Percentiles rank a stretch among this genome's conserved stretches.
Evolutionary conservation across 2,329 filamentous ascomycete genomes (phyloP).

Genomic region (Ophiosphaerella herpotricha): DNA sequence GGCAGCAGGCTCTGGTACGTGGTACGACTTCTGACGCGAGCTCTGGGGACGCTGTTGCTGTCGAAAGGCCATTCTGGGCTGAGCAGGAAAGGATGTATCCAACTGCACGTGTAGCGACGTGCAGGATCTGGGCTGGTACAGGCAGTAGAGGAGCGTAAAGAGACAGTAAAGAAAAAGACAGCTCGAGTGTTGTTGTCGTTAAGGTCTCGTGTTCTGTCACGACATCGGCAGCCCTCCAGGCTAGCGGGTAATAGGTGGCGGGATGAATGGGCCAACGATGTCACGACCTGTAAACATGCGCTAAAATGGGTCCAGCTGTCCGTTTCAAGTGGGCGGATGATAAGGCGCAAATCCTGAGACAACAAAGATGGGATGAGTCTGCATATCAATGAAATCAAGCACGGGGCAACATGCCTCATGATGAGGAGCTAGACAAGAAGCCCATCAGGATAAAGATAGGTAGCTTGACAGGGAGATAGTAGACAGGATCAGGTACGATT

Average conservation of each 20-base stretch:
- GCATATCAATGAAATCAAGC: not conserved
- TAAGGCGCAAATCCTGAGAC: conserved; percentile 20
- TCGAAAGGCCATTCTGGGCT: conserved; percentile 42
- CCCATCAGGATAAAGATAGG: too few species aligned
- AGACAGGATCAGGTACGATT: too few species aligned
- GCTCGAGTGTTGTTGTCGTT: conserved; percentile 14
- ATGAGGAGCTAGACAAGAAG: too few species aligned
- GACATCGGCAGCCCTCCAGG: conserved; percentile 7
- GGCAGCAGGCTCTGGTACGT: conserved; percentile 29
- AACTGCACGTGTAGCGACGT: too few species aligned
- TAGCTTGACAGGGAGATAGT: too few species aligned
- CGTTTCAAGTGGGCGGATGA: conserved; percentile 21
- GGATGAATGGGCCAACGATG: conserved; percentile 29
- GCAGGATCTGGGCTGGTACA: too few species aligned
- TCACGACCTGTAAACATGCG: conserved; percentile 15
- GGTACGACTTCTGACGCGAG: conserved; percentile 42
- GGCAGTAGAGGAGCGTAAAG: too few species aligned
- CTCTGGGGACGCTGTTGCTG: conserved; percentile 45
- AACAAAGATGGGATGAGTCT: conserved; percentile 12
- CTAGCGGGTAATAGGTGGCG: not conserved
- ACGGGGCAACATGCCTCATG: too few species aligned
- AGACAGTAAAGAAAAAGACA: not conserved
- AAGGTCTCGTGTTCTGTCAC: conserved; percentile 26
- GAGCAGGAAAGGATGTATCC: not conserved
- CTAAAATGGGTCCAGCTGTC: conserved; percentile 24